These are phyloP conservation scores for Phytophthora pistaciae DNA, from an alignment of 352 stramenopile genomes.

Conservation along the genomic window DNA sequence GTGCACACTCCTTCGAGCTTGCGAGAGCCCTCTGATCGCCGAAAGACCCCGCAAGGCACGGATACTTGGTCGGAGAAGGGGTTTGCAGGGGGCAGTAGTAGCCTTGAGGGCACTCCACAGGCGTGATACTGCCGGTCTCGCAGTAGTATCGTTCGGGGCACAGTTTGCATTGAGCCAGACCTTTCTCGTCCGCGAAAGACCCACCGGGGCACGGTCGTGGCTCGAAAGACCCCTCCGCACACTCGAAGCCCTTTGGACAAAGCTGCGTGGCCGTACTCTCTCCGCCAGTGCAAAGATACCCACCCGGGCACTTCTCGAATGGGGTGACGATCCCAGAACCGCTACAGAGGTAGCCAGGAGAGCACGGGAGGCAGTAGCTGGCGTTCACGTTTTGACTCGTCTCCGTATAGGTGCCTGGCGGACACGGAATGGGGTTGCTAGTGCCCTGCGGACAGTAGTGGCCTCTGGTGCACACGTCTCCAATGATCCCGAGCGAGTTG, in stretches of 20 bases:
- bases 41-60: slow-evolving; percentile 71
- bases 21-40: slow-evolving; percentile 54
- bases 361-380: slow-evolving; percentile 76
- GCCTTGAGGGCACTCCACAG: slow-evolving; percentile 65
- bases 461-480: slow-evolving; percentile 71
- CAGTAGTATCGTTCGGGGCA: slow-evolving; percentile 87
- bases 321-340: slow-evolving; percentile 60
- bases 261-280: slow-evolving; percentile 56
- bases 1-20: slow-evolving; percentile 49
- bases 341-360: slow-evolving; percentile 67
- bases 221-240: slow-evolving; percentile 60
- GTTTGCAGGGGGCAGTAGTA: slow-evolving; percentile 84
- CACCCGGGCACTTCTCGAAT: slow-evolving; percentile 54
- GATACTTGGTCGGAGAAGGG: slow-evolving; percentile 49
- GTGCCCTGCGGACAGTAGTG: slow-evolving; percentile 85
- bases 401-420: slow-evolving; percentile 73
- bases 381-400: slow-evolving; percentile 67
- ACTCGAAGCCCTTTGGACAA: slow-evolving; percentile 83
- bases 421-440: slow-evolving; percentile 85
- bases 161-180: slow-evolving; percentile 62
- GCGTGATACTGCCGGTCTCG: slow-evolving; percentile 44
- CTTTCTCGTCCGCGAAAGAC: slow-evolving; percentile 69
- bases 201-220: slow-evolving; percentile 71
- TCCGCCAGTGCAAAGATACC: slow-evolving; percentile 71
- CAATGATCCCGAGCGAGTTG: slow-evolving; percentile 80